Conservation (phyloP, 1,284 basidiomycete species). For the Boletellus deceptivus region DNA sequence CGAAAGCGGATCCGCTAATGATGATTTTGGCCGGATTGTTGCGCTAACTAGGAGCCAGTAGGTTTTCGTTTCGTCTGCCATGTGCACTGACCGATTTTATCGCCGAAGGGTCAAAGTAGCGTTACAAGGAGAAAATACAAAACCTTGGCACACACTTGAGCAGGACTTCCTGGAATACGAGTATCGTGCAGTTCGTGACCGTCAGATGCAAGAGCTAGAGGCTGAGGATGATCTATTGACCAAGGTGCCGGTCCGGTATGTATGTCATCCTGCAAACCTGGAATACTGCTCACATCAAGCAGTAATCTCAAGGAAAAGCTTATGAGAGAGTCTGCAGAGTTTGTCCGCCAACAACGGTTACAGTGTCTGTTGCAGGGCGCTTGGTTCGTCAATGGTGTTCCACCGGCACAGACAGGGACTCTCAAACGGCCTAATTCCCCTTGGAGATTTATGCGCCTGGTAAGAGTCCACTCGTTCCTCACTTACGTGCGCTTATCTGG, state of each 20-base stretch:
- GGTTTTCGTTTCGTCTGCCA: constrained; percentile 33
- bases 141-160: constrained; percentile 85
- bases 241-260: constrained; percentile 81
- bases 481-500: constrained; percentile 8
- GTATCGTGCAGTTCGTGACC: constrained; percentile 84
- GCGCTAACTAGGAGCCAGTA: constrained; percentile 86
- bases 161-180: constrained; percentile 83
- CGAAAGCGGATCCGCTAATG: constrained; percentile 80
- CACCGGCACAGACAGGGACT: constrained; percentile 44
- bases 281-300: constrained; percentile 9
- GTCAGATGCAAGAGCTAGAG: constrained; percentile 94
- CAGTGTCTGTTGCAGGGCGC: constrained; percentile 87
- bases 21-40: constrained; percentile 81
- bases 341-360: constrained; percentile 87
- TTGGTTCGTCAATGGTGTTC: constrained; percentile 82
- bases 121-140: constrained; percentile 71
- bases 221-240: constrained; percentile 86
- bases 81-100: constrained; percentile 7
- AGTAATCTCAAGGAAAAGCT: constrained; percentile 86
- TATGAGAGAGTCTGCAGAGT: constrained; percentile 90
- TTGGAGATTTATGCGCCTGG: constrained; percentile 80
- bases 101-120: constrained; percentile 69
- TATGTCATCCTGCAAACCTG: constrained; percentile 9
- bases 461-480: constrained; percentile 30
- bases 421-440: constrained; percentile 56